phyloP scores from a whole-genome alignment of 305 asterid species.

The Solanum hybrid region DNA sequence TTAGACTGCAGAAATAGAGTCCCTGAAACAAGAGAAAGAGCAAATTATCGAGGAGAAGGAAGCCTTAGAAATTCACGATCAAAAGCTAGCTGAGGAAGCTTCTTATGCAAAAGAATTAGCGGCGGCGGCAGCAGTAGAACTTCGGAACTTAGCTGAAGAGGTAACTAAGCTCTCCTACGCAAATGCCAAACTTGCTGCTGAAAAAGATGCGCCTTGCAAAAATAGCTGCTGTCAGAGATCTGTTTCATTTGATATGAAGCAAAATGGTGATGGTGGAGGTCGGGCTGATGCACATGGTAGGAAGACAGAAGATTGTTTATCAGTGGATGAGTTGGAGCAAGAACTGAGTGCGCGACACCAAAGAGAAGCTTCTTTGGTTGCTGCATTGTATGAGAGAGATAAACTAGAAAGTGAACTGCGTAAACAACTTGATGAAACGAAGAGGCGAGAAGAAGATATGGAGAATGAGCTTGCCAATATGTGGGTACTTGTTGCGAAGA shows the following conservation, averaged over 20 bases:
- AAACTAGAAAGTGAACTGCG: slow-evolving; percentile 59
- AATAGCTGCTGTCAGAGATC: slow-evolving; percentile 40
- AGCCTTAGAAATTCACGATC: slow-evolving; percentile 45
- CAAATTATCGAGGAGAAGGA: slow-evolving; percentile 52
- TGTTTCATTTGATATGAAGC: slow-evolving; percentile 25
- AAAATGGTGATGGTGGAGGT: slow-evolving; percentile 19
- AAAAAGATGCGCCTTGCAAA: slow-evolving; percentile 31
- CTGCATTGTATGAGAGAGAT: slow-evolving; percentile 74
- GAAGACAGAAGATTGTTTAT: slow-evolving; percentile 36
- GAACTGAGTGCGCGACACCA: slow-evolving; percentile 61
- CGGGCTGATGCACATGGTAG: slow-evolving; percentile 25
- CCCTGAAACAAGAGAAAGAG: slow-evolving; percentile 57
- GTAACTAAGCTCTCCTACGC: slow-evolving; percentile 49
- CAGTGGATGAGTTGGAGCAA: slow-evolving; percentile 52
- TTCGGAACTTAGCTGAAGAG: slow-evolving; percentile 73
- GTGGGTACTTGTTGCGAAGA: slow-evolving; percentile 55
- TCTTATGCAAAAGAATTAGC: slow-evolving; percentile 80
- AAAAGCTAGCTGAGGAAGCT: slow-evolving; percentile 62
- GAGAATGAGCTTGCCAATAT: slow-evolving; percentile 63
- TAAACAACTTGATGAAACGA: slow-evolving; percentile 60
- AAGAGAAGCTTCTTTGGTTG: slow-evolving; percentile 77
- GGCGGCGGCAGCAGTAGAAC: slow-evolving; percentile 82
- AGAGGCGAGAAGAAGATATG: slow-evolving; percentile 51
- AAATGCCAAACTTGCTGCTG: slow-evolving; percentile 56
- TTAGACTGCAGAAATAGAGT: slow-evolving; percentile 74